These are phyloP conservation scores for Aurifilum marmelostoma DNA, from an alignment of 2,329 filamentous ascomycete species.

Conservation along the genomic window DNA sequence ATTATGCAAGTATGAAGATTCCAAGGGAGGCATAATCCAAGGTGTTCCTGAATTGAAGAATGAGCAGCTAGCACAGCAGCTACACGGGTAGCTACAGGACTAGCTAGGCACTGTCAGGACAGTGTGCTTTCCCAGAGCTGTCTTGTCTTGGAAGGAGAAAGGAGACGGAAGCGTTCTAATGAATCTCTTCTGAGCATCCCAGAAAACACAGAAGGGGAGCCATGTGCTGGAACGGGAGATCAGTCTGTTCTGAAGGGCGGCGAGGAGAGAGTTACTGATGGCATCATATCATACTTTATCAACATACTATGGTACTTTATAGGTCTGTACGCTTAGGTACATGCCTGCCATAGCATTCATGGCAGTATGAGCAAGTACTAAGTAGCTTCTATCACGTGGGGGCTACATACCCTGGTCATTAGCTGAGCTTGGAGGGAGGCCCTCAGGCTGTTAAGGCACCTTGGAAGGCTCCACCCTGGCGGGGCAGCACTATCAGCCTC, in stretches of 20 bases:
- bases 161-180: not conserved
- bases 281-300: not conserved
- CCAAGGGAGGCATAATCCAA: not conserved
- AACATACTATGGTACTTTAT: not conserved
- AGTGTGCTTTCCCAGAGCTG: not conserved
- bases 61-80: not conserved
- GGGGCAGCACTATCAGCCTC: not conserved
- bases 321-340: not conserved
- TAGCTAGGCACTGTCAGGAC: not conserved
- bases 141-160: not conserved
- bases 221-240: not conserved
- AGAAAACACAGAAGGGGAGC: too few species aligned
- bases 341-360: not conserved
- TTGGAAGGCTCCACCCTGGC: not conserved
- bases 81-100: not conserved
- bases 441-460: not conserved
- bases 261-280: not conserved
- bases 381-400: slow-evolving; percentile 1
- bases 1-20: not conserved
- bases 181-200: too few species aligned
- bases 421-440: slow-evolving; percentile 1
- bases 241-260: not conserved
- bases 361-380: not conserved
- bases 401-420: not conserved
- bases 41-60: not conserved